Percentiles rank a stretch among this genome's conserved stretches.
Conservation (phyloP, 495 filamentous ascomycete genomes). For the Diplogelasinospora grovesii region DNA sequence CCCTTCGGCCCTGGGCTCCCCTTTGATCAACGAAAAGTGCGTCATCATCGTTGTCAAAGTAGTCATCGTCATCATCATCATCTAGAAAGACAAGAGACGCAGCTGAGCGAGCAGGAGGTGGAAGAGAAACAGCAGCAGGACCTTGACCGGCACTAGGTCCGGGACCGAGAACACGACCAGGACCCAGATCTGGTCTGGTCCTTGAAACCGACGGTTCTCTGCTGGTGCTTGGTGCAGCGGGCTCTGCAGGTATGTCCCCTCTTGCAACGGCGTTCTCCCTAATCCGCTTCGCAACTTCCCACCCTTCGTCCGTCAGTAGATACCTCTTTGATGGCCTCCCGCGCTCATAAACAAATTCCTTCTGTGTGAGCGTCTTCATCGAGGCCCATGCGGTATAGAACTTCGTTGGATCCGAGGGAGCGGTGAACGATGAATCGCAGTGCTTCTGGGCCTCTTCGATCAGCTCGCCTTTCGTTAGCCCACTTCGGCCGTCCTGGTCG, state of each 20-base stretch:
- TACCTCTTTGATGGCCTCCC: constrained; percentile 65
- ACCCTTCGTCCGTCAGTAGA: constrained; percentile 68
- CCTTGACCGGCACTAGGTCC: too few relatives aligned
- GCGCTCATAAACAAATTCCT: constrained; percentile 68
- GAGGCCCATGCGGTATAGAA: constrained; percentile 81
- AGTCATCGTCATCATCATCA: constrained; percentile 4
- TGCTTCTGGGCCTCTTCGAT: constrained; percentile 65
- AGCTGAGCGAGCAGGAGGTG: not conserved
- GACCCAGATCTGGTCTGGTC: too few relatives aligned
- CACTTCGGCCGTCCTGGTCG: constrained; percentile 46
- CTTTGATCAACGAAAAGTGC: too few relatives aligned
- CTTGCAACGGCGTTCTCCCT: constrained; percentile 27
- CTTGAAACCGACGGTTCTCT: not conserved
- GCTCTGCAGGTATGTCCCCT: not conserved
- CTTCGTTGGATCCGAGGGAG: constrained; percentile 57
- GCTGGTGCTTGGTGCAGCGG: not conserved
- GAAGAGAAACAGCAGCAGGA: too few relatives aligned
- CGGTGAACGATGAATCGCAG: constrained; percentile 70
- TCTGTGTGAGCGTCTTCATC: constrained; percentile 70
- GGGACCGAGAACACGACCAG: too few relatives aligned
- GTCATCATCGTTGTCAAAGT: constrained; percentile 10
- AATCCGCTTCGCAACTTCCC: constrained; percentile 68
- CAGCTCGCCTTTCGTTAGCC: constrained; percentile 61
- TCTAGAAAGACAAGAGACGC: not conserved
- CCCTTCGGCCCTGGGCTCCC: not conserved